Percentiles rank a stretch among this genome's conserved stretches.
These are phyloP conservation scores for Tricholoma sp. DNA, from an alignment of 768 basidiomycete genomes.

Conservation along the genomic window DNA sequence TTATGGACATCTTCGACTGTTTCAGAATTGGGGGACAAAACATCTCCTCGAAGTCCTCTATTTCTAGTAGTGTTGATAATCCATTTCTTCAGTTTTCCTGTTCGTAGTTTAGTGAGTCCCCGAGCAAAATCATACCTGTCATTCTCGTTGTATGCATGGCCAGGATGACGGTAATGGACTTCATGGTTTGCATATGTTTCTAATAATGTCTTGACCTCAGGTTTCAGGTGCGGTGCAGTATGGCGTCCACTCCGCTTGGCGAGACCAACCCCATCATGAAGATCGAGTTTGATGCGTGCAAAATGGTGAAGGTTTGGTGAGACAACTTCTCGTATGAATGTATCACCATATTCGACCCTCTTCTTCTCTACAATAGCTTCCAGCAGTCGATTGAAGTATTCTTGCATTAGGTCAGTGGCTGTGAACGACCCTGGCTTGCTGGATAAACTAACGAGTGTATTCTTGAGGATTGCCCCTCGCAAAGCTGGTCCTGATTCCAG, in stretches of 20 bases:
- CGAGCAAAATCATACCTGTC: neutral
- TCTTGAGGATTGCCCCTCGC: slow-evolving; percentile 17
- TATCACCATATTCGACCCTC: slow-evolving; percentile 24
- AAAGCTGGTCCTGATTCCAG: slow-evolving; percentile 5
- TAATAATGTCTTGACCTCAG: slow-evolving; percentile 19
- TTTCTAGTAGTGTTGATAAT: neutral
- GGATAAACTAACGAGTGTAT: slow-evolving; percentile 25
- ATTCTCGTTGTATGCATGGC: neutral
- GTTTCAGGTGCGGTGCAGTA: slow-evolving; percentile 15
- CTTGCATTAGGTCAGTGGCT: slow-evolving; percentile 28
- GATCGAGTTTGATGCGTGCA: slow-evolving; percentile 24
- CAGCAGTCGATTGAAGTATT: slow-evolving; percentile 27
- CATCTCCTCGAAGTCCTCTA: neutral
- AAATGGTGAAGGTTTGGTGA: slow-evolving; percentile 29
- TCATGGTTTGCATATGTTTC: neutral
- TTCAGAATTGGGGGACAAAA: neutral
- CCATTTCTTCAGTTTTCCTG: neutral
- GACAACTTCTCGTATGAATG: slow-evolving; percentile 22
- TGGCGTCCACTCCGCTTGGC: slow-evolving; percentile 16
- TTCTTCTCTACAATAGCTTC: slow-evolving; percentile 24
- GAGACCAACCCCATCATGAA: slow-evolving; percentile 19
- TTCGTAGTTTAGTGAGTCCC: neutral
- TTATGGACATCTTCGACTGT: neutral
- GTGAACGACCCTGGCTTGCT: slow-evolving; percentile 18
- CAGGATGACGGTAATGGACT: neutral